Base-by-base conservation (phyloP, 2,329 filamentous ascomycete species). In the Sphaerostilbella broomeana region DNA sequence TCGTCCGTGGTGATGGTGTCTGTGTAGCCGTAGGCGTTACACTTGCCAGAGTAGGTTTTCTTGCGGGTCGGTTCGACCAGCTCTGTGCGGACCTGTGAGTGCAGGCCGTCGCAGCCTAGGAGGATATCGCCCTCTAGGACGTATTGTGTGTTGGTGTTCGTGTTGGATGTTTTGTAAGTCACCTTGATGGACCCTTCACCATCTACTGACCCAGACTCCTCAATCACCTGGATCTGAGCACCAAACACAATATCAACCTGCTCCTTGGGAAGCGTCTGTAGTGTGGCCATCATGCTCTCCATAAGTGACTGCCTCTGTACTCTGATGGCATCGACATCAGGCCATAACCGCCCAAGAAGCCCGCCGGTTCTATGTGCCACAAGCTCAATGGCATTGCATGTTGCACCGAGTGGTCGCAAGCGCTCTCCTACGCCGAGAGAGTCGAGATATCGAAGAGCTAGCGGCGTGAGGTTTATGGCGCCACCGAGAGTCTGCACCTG, bases 381-480 rank as follows among this genome's bases (percentile, higher is more conserved):
- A 19, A 55, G 49, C 39, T 58, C 52, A 28, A 59, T 55, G 24
- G 48, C 49, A 5, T 42, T 38, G 29, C 50, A 41, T 10, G 39
- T 32, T 13, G 50, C 35, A 6, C 47, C 48, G 26, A 38, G 46
- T 1, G 45, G 32, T 1, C 53, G 47, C 15, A 57, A 16, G 2
- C 32, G 29, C 4, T 57, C 45, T 10, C 57, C 51, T 10, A 65
- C 54, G 18, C 62, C 62, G 6, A 72, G 51, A 13, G 56, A 51
- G 20, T 62, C 56, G 4, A 77, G 60, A 3, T 72, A 54, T 2
- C 65, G 58, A 5, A 70, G 54, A 8, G 65, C 65, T 40, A 68
- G 64, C 1, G 68, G 66, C 2, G 67, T 69, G n/a, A 70, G 56
- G 49, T 67, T 68, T 34, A 71, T 57, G 8, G 67, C 60, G 49